Percentiles rank a stretch among this genome's conserved stretches.
phyloP scores from a whole-genome alignment of 2,329 filamentous ascomycete species.

The Harringtonia aguacate region DNA sequence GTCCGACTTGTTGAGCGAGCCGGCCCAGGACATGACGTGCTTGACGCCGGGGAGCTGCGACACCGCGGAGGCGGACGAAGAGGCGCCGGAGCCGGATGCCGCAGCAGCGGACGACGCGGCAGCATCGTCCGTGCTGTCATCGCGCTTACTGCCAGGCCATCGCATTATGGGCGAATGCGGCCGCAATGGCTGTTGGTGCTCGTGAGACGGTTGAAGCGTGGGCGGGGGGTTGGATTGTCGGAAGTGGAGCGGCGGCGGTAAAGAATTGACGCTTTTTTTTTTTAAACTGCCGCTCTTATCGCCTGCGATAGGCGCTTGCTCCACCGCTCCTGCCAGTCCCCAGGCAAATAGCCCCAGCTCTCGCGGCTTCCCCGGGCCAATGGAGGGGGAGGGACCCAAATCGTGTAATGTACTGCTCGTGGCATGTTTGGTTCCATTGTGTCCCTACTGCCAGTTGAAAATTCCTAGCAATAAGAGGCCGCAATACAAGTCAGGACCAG shows the following conservation, averaged over 20 bases:
- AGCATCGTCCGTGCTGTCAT: constrained; percentile 2
- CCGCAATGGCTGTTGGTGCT: not conserved
- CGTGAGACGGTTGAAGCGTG: not conserved
- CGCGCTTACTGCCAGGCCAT: constrained; percentile 7
- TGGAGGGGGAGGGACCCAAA: too few species aligned
- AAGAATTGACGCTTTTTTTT: not conserved
- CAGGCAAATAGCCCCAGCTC: too few species aligned
- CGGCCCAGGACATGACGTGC: constrained; percentile 22
- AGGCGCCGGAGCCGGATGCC: not conserved
- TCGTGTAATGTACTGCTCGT: too few species aligned
- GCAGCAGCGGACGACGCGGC: not conserved
- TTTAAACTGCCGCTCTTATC: not conserved
- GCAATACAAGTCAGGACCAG: too few species aligned
- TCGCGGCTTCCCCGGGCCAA: too few species aligned
- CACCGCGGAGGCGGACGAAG: not conserved
- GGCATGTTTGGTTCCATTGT: too few species aligned
- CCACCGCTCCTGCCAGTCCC: too few species aligned
- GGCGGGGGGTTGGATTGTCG: not conserved
- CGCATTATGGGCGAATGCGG: constrained; percentile 7
- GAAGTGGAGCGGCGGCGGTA: constrained; percentile 2
- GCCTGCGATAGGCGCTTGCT: not conserved
- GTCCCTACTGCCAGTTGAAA: too few species aligned
- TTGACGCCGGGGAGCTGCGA: not conserved
- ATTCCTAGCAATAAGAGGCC: too few species aligned
- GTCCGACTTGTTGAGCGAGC: constrained; percentile 33